These are phyloP conservation scores for Domatiomyces globalis DNA, from an alignment of 2,329 filamentous ascomycete genomes.

Conservation along the genomic window DNA sequence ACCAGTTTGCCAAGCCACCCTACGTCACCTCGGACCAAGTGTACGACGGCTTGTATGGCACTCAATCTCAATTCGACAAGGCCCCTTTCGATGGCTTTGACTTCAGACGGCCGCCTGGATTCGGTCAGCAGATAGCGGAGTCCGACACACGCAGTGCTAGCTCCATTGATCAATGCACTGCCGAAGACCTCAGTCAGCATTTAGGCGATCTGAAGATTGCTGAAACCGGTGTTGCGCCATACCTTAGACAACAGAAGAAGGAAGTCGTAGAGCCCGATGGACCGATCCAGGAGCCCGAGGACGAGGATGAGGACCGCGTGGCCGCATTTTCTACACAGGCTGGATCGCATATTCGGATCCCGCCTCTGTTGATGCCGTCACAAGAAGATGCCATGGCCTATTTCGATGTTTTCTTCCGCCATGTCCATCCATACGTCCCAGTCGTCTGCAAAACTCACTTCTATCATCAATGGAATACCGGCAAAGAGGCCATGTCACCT, in stretches of 20 bases:
- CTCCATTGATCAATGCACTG: conserved; percentile 48
- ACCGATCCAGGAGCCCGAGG: conserved; percentile 50
- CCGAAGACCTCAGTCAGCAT: conserved; percentile 62
- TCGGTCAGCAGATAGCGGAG: conserved; percentile 6
- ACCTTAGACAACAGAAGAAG: conserved; percentile 55
- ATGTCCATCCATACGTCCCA: conserved; percentile 86
- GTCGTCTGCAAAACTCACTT: conserved; percentile 71
- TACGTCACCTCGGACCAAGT: conserved; percentile 1
- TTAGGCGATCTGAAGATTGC: conserved; percentile 79
- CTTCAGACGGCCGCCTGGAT: background rate
- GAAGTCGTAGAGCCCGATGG: conserved; percentile 38
- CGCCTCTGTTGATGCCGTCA: conserved; percentile 80
- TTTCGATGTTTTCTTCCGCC: conserved; percentile 77
- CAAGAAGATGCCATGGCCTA: conserved; percentile 70
- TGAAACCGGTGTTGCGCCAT: conserved; percentile 74
- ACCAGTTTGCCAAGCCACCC: background rate
- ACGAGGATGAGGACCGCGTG: conserved; percentile 50
- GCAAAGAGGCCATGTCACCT: conserved; percentile 73
- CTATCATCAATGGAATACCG: conserved; percentile 78
- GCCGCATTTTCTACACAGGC: conserved; percentile 53
- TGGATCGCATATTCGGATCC: conserved; percentile 71
- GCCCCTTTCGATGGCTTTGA: conserved; percentile 1
- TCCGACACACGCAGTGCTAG: background rate
- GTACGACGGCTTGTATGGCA: background rate
- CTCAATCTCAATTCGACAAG: background rate